These are phyloP conservation scores for Ceratobasidium sp. DNA, from an alignment of 1,284 basidiomycete species.

Conservation along the genomic window DNA sequence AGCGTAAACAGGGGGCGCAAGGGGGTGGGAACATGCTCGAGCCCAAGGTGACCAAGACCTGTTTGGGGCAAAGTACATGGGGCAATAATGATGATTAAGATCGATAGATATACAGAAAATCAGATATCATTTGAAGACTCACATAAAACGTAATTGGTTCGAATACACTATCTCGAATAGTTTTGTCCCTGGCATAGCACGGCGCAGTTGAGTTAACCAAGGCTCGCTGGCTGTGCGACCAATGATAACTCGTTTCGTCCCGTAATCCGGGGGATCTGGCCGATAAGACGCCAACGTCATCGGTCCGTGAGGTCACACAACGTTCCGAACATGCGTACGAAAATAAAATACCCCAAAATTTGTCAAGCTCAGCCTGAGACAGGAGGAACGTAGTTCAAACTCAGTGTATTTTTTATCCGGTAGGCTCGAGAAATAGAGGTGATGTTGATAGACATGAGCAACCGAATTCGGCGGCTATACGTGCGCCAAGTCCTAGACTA, in stretches of 20 bases:
- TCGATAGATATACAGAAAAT: slow-evolving; percentile 10
- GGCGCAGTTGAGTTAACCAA: slow-evolving; percentile 2
- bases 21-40: background rate
- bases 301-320: background rate
- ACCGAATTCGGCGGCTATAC: background rate
- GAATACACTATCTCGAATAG: background rate
- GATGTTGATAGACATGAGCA: background rate
- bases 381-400: slow-evolving; percentile 2
- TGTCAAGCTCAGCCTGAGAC: background rate
- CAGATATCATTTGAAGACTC: slow-evolving; percentile 9
- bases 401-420: background rate
- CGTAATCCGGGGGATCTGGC: background rate
- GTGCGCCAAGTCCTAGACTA: background rate
- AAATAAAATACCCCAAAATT: background rate
- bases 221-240: background rate
- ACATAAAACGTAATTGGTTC: background rate
- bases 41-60: background rate
- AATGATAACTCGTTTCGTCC: background rate
- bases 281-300: slow-evolving; percentile 22
- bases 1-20: background rate
- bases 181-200: background rate
- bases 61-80: background rate
- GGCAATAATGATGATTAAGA: background rate
- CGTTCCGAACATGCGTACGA: background rate
- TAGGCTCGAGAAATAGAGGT: background rate